A percentile compares a stretch with the other conserved stretches of the same genome.
phyloP scores from a whole-genome alignment of 768 basidiomycete species.

The Lactifluus subvellereus region DNA sequence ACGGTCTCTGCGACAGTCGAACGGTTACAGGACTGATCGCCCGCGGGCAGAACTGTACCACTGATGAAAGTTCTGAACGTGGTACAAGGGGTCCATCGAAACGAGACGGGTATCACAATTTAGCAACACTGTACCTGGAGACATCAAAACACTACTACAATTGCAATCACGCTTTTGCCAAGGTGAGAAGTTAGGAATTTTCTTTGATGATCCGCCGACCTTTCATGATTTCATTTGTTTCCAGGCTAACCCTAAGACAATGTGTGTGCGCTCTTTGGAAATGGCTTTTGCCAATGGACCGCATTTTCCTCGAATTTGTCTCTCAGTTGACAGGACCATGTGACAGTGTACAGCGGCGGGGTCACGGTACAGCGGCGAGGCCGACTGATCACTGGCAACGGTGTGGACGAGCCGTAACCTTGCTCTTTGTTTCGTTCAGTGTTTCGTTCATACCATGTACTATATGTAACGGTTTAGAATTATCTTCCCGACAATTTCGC shows the following conservation, averaged over 20 bases:
- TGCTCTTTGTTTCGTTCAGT: neutral
- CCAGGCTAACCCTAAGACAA: neutral
- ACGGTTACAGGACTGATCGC: neutral
- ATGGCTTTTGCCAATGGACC: neutral
- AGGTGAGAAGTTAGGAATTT: neutral
- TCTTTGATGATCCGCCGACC: slow-evolving; percentile 1
- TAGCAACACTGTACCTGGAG: slow-evolving; percentile 2
- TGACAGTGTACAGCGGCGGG: too few relatives aligned
- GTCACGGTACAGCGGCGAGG: too few relatives aligned
- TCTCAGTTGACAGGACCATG: neutral
- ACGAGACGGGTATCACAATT: neutral
- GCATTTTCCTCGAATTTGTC: neutral
- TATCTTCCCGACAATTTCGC: too few relatives aligned
- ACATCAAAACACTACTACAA: neutral
- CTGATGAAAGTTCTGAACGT: neutral
- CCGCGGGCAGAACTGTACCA: neutral
- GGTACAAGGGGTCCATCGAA: neutral
- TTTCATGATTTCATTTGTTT: neutral
- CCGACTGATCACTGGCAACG: too few relatives aligned
- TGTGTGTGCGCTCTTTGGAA: neutral
- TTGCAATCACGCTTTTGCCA: neutral
- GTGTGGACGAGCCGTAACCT: neutral
- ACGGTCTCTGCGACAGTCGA: neutral
- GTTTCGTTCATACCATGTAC: too few relatives aligned
- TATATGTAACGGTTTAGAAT: too few relatives aligned